Conservation (phyloP, 306 rosid species). For the Prunus mume region DNA sequence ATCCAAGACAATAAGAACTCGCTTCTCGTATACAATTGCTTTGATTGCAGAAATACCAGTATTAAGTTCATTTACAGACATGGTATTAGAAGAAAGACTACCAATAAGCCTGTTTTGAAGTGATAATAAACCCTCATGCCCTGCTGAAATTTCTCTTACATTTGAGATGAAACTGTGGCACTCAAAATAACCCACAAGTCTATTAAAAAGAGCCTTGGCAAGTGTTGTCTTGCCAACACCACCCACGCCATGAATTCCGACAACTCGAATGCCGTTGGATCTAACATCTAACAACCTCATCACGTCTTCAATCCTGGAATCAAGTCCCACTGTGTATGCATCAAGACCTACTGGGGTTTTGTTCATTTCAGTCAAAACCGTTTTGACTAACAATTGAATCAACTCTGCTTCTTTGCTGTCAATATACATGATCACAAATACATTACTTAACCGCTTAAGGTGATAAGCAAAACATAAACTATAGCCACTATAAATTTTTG, state of each 20-base stretch:
- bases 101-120: constrained; percentile 26
- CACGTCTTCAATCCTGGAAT: constrained; percentile 34
- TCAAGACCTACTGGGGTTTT: constrained; percentile 45
- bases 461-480: neutral
- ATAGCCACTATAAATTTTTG: no score
- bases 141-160: constrained; percentile 39
- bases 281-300: constrained; percentile 26
- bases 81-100: constrained; percentile 20
- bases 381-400: constrained; percentile 27
- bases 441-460: neutral
- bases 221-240: constrained; percentile 66
- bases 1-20: constrained; percentile 54
- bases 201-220: constrained; percentile 50
- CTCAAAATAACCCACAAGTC: constrained; percentile 30
- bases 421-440: neutral
- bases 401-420: constrained; percentile 26
- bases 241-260: constrained; percentile 51
- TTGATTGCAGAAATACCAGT: constrained; percentile 25
- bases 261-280: constrained; percentile 33
- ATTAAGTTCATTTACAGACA: constrained; percentile 6
- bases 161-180: constrained; percentile 41
- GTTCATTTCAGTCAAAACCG: constrained; percentile 31
- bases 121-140: constrained; percentile 30
- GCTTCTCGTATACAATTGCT: constrained; percentile 12
- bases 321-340: constrained; percentile 43